These are phyloP conservation scores for Ruellia speciosa DNA, from an alignment of 305 asterid species.

Conservation along the genomic window DNA sequence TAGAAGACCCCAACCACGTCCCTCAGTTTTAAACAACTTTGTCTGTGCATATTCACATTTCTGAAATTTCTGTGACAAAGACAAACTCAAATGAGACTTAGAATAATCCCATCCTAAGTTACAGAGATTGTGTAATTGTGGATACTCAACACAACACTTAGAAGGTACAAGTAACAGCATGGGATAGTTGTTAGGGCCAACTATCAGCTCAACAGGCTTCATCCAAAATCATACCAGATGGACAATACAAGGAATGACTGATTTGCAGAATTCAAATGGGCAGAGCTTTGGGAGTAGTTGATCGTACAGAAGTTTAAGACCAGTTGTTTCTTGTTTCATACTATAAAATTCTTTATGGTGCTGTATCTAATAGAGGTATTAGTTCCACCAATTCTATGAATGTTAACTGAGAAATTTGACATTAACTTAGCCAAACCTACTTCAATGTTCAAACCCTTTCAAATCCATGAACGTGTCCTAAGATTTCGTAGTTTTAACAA, in stretches of 20 bases:
- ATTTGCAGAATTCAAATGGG: not conserved
- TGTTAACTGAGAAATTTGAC: no score
- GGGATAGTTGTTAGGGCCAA: constrained; percentile 1
- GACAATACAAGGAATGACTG: not conserved
- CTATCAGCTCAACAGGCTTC: constrained; percentile 1
- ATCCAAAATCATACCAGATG: not conserved
- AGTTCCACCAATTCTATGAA: no score
- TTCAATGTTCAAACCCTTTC: no score
- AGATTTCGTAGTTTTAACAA: no score
- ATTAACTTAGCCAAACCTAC: no score
- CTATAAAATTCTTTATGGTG: no score
- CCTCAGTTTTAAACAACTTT: constrained; percentile 71
- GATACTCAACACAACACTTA: constrained; percentile 13
- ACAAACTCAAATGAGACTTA: constrained; percentile 21
- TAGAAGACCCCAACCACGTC: constrained; percentile 91
- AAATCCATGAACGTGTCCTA: no score
- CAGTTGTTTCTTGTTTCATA: no score
- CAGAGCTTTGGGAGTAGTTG: not conserved
- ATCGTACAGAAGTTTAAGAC: no score
- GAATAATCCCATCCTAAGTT: constrained; percentile 12
- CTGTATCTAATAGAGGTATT: no score
- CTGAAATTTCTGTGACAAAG: constrained; percentile 64
- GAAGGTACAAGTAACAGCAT: constrained; percentile 4
- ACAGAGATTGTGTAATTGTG: constrained; percentile 1
- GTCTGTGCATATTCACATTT: constrained; percentile 64